A percentile compares a stretch with the other conserved stretches of the same genome.
These are phyloP conservation scores for Mediolabrus comicus DNA, from an alignment of 108 stramenopile genomes.

Conservation along the genomic window DNA sequence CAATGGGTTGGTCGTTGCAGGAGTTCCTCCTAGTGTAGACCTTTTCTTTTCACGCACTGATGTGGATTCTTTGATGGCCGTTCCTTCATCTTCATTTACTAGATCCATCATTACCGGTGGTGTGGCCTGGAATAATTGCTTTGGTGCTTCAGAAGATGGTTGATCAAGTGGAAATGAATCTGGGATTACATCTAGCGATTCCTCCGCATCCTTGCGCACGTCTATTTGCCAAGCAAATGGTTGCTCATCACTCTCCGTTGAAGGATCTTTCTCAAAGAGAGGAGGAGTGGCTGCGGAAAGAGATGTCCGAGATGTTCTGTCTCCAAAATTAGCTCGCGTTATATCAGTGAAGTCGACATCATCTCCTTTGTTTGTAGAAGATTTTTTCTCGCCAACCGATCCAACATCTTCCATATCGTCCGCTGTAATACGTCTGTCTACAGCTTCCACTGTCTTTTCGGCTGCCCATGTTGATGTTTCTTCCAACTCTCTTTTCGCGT, in stretches of 20 bases:
- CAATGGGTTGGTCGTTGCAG: neutral
- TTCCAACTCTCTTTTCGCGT: neutral
- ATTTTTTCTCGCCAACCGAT: neutral
- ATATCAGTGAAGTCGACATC: neutral
- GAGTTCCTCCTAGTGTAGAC: neutral
- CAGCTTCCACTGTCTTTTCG: neutral
- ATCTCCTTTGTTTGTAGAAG: neutral
- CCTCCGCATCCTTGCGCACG: neutral
- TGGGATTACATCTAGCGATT: neutral
- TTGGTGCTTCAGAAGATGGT: neutral
- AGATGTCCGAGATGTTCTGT: neutral
- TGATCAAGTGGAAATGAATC: neutral
- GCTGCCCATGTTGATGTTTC: neutral
- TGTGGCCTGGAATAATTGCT: neutral
- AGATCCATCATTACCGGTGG: neutral
- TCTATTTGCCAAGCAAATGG: neutral
- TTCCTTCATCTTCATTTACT: neutral
- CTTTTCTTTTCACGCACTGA: neutral
- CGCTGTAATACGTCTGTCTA: neutral
- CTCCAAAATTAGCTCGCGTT: neutral
- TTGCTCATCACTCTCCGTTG: neutral
- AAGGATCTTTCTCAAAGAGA: neutral
- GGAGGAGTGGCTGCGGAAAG: neutral
- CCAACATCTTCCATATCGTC: neutral
- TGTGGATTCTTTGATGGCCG: neutral